Percentiles rank a stretch among this genome's conserved stretches.
Conservation (phyloP, 345 rosid genomes). For the Murraya koenigii region DNA sequence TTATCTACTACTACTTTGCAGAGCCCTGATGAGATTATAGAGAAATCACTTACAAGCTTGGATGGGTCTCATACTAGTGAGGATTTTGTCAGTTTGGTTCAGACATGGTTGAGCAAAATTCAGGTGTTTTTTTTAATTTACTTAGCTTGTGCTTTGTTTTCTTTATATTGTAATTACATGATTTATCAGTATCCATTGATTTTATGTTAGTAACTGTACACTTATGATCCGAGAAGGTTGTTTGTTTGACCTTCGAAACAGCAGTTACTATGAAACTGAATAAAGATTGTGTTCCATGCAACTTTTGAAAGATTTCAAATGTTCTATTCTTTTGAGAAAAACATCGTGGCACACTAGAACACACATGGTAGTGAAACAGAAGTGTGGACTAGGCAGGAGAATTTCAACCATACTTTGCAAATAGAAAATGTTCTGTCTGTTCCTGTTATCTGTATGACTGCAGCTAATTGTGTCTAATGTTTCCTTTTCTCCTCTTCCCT, state of each 20-base stretch:
- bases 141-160: conserved; percentile 3
- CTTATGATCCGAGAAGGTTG: background rate
- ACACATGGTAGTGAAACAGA: background rate
- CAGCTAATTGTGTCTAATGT: background rate
- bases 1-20: conserved; percentile 33
- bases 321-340: background rate
- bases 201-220: background rate
- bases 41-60: conserved; percentile 51
- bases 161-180: background rate
- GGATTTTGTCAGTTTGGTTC: conserved; percentile 81
- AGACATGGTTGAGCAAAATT: conserved; percentile 71
- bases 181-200: background rate
- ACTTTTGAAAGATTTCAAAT: background rate
- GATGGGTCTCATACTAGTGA: conserved; percentile 73
- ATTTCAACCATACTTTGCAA: background rate
- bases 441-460: background rate
- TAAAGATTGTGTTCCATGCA: background rate
- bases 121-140: conserved; percentile 45
- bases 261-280: background rate
- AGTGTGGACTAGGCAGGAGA: background rate
- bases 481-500: background rate
- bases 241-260: background rate
- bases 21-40: conserved; percentile 84
- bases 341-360: background rate
- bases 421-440: background rate